These are phyloP conservation scores for Alternaria ventricosa DNA, from an alignment of 2,329 filamentous ascomycete species.

Conservation along the genomic window DNA sequence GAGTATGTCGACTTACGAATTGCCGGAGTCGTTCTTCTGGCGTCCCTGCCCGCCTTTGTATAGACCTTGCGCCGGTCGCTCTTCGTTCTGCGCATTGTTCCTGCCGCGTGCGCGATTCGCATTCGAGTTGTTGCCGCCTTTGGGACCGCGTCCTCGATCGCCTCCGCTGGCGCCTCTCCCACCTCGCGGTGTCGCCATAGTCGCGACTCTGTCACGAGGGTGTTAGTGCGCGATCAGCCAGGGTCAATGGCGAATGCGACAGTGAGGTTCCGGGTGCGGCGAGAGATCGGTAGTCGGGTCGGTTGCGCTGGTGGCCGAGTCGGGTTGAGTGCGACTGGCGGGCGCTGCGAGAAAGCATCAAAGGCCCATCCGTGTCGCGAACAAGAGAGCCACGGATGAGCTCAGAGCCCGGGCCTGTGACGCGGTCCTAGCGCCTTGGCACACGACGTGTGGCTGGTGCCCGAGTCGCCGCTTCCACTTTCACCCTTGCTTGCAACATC, in stretches of 20 bases:
- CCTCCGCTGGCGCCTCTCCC: conserved; percentile 24
- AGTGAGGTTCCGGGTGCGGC: not conserved
- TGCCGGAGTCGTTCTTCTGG: conserved; percentile 10
- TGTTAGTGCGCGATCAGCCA: conserved; percentile 17
- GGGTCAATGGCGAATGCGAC: conserved; percentile 2
- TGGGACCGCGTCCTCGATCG: conserved; percentile 22
- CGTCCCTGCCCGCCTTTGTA: conserved; percentile 14
- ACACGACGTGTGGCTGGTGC: conserved; percentile 3
- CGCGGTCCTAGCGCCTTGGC: conserved; percentile 22
- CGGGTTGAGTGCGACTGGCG: conserved; percentile 27
- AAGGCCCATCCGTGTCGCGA: conserved; percentile 25
- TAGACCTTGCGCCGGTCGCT: conserved; percentile 16
- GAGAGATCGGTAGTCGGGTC: not conserved
- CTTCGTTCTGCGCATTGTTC: conserved; percentile 18
- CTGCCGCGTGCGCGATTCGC: conserved; percentile 22
- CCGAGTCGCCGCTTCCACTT: not conserved
- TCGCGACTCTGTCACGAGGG: conserved; percentile 22
- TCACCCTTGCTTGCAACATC: not conserved
- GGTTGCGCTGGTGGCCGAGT: conserved; percentile 20
- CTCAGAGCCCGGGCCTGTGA: conserved; percentile 13
- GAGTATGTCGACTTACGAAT: conserved; percentile 16
- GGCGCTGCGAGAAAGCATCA: conserved; percentile 26
- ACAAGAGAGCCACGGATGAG: conserved; percentile 14
- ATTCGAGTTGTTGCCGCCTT: conserved; percentile 10
- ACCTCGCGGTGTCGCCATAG: conserved; percentile 39